These are phyloP conservation scores for Cutaneotrichosporon cutaneum DNA, from an alignment of 1,284 basidiomycete genomes.

Conservation along the genomic window DNA sequence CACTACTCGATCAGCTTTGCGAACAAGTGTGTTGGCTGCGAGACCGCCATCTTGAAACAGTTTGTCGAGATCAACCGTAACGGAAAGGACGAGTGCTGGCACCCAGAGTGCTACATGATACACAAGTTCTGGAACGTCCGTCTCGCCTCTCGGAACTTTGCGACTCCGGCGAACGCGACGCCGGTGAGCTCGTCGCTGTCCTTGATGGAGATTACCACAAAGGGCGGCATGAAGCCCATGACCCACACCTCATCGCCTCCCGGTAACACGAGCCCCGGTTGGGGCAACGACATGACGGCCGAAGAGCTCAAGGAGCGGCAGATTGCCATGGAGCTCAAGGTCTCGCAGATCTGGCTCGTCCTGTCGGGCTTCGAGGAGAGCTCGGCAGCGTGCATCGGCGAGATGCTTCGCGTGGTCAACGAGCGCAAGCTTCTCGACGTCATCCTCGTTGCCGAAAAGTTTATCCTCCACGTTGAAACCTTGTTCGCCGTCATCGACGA, in stretches of 20 bases:
- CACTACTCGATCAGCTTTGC: constrained; percentile 98
- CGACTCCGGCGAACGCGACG: constrained; percentile 56
- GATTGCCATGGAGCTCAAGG: constrained; percentile 92
- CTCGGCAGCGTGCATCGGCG: constrained; percentile 97
- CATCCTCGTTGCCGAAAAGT: constrained; percentile 96
- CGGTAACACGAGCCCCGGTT: constrained; percentile 15
- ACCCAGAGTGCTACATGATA: constrained; percentile 99
- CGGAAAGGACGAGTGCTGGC: constrained; percentile 98
- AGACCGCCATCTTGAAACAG: constrained; percentile 97
- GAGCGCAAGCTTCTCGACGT: constrained; percentile 94
- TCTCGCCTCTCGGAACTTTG: constrained; percentile 68
- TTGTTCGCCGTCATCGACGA: constrained; percentile 97
- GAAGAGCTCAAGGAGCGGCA: constrained; percentile 87
- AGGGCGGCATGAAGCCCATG: constrained; percentile 36
- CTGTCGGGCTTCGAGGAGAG: constrained; percentile 98
- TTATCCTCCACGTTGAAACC: constrained; percentile 97
- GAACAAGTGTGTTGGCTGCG: constrained; percentile 96
- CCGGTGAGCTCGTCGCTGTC: constrained; percentile 55
- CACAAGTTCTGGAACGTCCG: constrained; percentile 99
- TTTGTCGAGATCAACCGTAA: constrained; percentile 99
- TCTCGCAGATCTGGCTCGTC: constrained; percentile 99
- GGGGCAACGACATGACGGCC: constrained; percentile 65
- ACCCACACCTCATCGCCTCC: constrained; percentile 45
- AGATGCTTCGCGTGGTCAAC: constrained; percentile 97
- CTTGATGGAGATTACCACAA: constrained; percentile 46